Percentiles rank a stretch among this genome's conserved stretches.
These are phyloP conservation scores for Nevesoporus exiguus DNA, from an alignment of 768 basidiomycete species.

Conservation along the genomic window DNA sequence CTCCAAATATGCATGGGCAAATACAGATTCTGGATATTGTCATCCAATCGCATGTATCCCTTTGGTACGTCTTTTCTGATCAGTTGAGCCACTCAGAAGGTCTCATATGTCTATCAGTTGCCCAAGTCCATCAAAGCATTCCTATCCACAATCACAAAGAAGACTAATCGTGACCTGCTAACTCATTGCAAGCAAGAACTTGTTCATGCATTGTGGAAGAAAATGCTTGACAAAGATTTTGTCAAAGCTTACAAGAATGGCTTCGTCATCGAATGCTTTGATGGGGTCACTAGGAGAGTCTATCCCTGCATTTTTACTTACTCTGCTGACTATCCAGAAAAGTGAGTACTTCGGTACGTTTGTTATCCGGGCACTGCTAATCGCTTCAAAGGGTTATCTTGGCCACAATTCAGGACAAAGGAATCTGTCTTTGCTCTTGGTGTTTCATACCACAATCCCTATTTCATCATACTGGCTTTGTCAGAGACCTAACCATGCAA, in stretches of 20 bases:
- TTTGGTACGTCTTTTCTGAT: background rate
- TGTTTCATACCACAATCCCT: background rate
- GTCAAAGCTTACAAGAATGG: background rate
- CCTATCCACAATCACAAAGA: background rate
- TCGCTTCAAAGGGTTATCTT: background rate
- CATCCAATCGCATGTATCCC: slow-evolving; percentile 26
- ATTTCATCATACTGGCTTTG: background rate
- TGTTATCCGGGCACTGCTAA: background rate
- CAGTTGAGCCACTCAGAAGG: background rate
- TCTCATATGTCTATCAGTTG: background rate
- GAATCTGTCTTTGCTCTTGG: background rate
- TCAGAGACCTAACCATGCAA: background rate
- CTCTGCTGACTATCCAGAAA: background rate
- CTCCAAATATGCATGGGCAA: slow-evolving; percentile 5
- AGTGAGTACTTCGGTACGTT: background rate
- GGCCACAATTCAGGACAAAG: background rate
- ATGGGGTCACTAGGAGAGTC: background rate
- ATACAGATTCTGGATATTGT: slow-evolving; percentile 7
- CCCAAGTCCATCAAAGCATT: background rate
- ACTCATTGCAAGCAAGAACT: background rate
- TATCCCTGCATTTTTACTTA: background rate
- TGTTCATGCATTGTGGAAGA: background rate
- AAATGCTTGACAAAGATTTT: background rate
- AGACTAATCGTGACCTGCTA: background rate
- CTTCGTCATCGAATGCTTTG: background rate